These are phyloP conservation scores for Pontederia paniculata DNA, from an alignment of 176 grass and related monocot species.

Conservation along the genomic window DNA sequence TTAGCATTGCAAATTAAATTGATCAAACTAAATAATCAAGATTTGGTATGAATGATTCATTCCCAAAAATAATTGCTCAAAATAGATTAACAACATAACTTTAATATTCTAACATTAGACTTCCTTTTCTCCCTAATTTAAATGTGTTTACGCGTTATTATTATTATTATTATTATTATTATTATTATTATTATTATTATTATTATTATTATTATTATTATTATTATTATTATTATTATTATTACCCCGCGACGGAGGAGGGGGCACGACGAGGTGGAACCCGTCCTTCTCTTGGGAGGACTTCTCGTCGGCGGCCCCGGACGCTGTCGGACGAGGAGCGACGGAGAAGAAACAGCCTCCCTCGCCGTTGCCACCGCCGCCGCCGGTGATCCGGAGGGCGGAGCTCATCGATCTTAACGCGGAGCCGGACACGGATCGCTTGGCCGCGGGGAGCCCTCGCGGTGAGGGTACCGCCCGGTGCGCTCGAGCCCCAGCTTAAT, in stretches of 20 bases:
- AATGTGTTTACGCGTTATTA: no score
- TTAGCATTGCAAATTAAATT: no score
- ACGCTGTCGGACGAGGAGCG: not conserved
- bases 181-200: no score
- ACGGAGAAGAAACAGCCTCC: not conserved
- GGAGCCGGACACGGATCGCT: constrained; percentile 6
- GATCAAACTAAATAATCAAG: no score
- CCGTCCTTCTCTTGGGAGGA: constrained; percentile 13
- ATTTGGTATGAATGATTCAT: no score
- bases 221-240: no score
- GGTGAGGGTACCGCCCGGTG: not conserved
- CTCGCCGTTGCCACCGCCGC: not conserved
- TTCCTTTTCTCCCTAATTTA: no score
- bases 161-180: no score
- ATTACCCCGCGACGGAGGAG: not conserved
- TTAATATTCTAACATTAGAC: no score
- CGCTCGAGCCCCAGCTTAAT: not conserved
- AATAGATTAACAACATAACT: no score
- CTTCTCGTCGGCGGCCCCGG: not conserved
- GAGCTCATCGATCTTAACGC: constrained; percentile 10
- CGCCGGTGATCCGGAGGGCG: not conserved
- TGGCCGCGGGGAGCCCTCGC: not conserved
- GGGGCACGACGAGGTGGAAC: not conserved
- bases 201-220: no score
- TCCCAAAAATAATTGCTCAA: no score